Evolutionary conservation across 208 protist genomes (phyloP), one percentile per base, ranked within the genome.

Genomic region (Acanthamoeba healyi): DNA sequence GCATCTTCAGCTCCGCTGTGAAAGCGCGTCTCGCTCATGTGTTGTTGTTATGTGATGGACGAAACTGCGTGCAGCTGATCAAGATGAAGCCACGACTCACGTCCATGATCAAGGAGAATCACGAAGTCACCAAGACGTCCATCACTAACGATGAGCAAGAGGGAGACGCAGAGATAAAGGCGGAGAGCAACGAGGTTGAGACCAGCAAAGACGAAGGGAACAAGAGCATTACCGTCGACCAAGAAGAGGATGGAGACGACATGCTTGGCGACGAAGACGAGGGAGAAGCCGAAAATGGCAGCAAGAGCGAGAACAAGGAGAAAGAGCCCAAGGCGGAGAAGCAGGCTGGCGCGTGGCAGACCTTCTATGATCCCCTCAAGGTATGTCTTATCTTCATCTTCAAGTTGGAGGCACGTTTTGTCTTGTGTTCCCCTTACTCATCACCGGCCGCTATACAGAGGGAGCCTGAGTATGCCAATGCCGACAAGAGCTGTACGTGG

Each of bases 401-500:
- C n/a, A n/a, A n/a, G n/a, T n/a, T n/a, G n/a, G n/a, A n/a, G n/a
- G n/a, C n/a, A n/a, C n/a, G n/a, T n/a, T n/a, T n/a, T n/a, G n/a
- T n/a, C n/a, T n/a, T n/a, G n/a, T n/a, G n/a, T n/a, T n/a, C n/a
- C n/a, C n/a, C n/a, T n/a, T n/a, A n/a, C n/a, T n/a, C n/a, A n/a
- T n/a, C n/a, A n/a, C n/a, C n/a, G n/a, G n/a, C n/a, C n/a, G n/a
- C n/a, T n/a, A n/a, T 38, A 38, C 44, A 86, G 88, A 70, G 91
- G 15, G 94, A 96, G 24, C 95, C 95, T 12, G 26, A 54, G n/a
- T 96, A 70, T 38, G 93, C 95, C 9, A 56, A 89, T 17, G 95
- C 95, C 32, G 84, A 95, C 22, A 86, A 36, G 26, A 63, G 92
- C 56, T 94, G 79, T 65, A 26, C 91, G 44, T 96, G 95, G 94